Evolutionary conservation across 176 grass and related monocot species (phyloP).

Genomic region (Oryza coarctata): DNA sequence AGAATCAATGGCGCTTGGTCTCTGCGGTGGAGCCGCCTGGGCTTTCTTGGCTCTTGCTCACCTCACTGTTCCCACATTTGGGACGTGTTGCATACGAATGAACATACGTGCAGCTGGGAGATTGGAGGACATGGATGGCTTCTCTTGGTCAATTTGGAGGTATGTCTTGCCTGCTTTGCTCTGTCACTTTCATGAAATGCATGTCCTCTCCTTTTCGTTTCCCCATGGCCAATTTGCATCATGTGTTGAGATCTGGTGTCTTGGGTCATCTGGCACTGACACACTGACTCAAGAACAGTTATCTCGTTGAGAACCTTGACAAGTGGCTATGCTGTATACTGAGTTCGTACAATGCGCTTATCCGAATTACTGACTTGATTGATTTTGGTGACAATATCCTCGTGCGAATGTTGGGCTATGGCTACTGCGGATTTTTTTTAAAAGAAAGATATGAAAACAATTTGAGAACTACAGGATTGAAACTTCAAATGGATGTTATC

Average conservation of each 20-base stretch:
- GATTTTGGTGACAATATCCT: neutral
- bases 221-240: neutral
- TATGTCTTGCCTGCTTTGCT: neutral
- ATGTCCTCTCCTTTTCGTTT: constrained; percentile 18
- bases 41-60: neutral
- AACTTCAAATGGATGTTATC: constrained; percentile 30
- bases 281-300: constrained; percentile 18
- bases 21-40: neutral
- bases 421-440: neutral
- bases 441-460: neutral
- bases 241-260: neutral
- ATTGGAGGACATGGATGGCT: neutral
- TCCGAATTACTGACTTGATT: neutral
- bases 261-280: constrained; percentile 23
- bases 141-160: too few species aligned
- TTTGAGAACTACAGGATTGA: constrained; percentile 12
- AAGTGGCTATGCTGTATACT: neutral
- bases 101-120: too few species aligned
- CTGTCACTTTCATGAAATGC: constrained; percentile 35
- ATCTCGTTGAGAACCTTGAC: constrained; percentile 13
- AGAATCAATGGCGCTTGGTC: neutral
- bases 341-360: neutral
- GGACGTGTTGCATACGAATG: neutral
- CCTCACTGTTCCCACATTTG: neutral
- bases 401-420: neutral